Evolutionary conservation across 2,329 filamentous ascomycete species (phyloP).

Genomic region (Phaeosphaeriaceae sp.): DNA sequence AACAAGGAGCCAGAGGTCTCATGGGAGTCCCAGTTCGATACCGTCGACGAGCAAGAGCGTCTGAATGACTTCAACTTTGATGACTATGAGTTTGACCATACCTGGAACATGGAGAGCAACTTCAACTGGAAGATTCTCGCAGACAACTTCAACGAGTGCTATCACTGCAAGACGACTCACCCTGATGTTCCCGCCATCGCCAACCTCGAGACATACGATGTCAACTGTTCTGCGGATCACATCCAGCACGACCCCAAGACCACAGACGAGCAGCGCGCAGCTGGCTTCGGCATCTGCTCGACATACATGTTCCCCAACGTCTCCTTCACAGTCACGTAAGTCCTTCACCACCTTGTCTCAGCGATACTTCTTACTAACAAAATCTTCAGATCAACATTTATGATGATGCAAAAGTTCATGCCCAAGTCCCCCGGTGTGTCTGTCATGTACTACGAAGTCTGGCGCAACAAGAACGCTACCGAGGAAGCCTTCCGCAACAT

Average conservation of each 20-base stretch:
- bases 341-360: neutral
- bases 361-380: conserved; percentile 11
- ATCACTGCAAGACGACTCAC: conserved; percentile 67
- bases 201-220: conserved; percentile 62
- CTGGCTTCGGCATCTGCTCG: conserved; percentile 36
- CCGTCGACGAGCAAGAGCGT: conserved; percentile 42
- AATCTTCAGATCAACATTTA: conserved; percentile 55
- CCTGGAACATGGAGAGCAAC: conserved; percentile 39
- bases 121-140: conserved; percentile 46
- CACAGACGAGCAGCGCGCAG: conserved; percentile 31
- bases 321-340: conserved; percentile 42
- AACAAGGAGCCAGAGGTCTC: conserved; percentile 37
- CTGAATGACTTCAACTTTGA: conserved; percentile 43
- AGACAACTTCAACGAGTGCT: conserved; percentile 73
- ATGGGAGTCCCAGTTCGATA: conserved; percentile 40
- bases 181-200: conserved; percentile 64
- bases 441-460: conserved; percentile 69
- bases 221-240: conserved; percentile 37
- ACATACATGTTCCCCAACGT: conserved; percentile 43
- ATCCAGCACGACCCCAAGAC: conserved; percentile 43
- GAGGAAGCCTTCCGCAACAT: conserved; percentile 66
- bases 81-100: conserved; percentile 57
- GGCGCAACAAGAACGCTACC: conserved; percentile 65
- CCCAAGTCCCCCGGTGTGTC: conserved; percentile 60
- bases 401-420: conserved; percentile 69